Percentiles rank a stretch among this genome's conserved stretches.
phyloP scores from a whole-genome alignment of 75 land plant species.

The Cryptomeria japonica region DNA sequence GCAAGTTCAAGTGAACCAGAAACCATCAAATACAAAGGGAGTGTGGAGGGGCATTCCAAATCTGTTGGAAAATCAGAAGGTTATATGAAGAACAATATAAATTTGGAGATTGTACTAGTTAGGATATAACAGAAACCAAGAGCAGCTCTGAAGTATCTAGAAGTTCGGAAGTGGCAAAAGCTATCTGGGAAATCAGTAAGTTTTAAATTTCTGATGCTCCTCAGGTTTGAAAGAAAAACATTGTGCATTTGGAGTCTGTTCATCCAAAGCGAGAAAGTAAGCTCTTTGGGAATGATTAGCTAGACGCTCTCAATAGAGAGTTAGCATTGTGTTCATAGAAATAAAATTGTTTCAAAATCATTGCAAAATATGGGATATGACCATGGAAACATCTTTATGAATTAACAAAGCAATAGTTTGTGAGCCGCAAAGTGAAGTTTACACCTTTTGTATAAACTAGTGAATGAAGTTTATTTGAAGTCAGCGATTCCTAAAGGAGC shows the following conservation, averaged over 20 bases:
- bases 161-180: neutral
- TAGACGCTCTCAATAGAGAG: neutral
- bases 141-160: neutral
- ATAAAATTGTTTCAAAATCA: neutral
- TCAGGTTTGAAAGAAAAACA: neutral
- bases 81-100: neutral
- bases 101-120: neutral
- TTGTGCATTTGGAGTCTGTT: too few species aligned
- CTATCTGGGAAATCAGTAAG: neutral
- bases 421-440: neutral
- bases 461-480: too few species aligned
- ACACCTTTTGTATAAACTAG: neutral
- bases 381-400: neutral
- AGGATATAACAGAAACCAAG: neutral
- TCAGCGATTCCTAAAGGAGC: too few species aligned
- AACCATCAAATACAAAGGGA: neutral
- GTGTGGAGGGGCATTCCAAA: neutral
- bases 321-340: neutral
- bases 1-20: neutral
- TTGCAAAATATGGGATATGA: neutral
- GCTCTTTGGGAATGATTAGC: neutral
- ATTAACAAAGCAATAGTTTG: neutral
- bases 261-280: neutral
- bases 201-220: neutral
- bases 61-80: neutral